Base-by-base conservation (phyloP, 306 rosid species). In the Abrus pulchellus region DNA sequence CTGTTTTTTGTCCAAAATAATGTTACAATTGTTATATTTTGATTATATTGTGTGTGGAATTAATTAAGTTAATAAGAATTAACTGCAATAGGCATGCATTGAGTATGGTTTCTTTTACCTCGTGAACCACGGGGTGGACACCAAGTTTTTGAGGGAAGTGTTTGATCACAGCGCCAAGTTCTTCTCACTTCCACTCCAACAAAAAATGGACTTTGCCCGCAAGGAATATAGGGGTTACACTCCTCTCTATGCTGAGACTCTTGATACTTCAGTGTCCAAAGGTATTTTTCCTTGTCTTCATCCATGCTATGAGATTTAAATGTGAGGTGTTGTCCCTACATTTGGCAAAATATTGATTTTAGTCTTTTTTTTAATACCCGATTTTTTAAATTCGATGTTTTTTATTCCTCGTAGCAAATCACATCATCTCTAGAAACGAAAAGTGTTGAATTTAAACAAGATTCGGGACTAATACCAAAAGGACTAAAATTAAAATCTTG, bases 101-200 rank as follows among this genome's bases (percentile, higher is more conserved):
- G 95, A 91, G 1, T 74, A 72, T 72, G 99, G 97, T 9, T 94
- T 94, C 91, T 94, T 94, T 60, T 91, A 94, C 88, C 72, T 94
- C 13, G 85, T 94, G 78, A 94, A 94, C 77, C 97, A 93, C 33
- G 97, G 97, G 9, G 87, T 94, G 12, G 94, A 89, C 64, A 50
- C 87, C 0, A 86, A 89, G 76, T 69, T 89, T 57, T 8, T 85
- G 49, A 76, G 45, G 5, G 41, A 72, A 55, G 85, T 82, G 65
- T 91, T 94, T 43, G 62, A 76, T 1, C 80, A 89, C 41, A 94
- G 95, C 79, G 68, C 70, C 40, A 73, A 84, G 7, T 87, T 92
- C 72, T 94, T 94, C 85, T 77, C 91, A 10, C 91, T 91, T 4
- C 95, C 94, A 12, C 13, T 85, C 9, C 86, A 82, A 4, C 83